Conservation (phyloP, 2,329 filamentous ascomycete genomes). For the Clonostachys sp. region DNA sequence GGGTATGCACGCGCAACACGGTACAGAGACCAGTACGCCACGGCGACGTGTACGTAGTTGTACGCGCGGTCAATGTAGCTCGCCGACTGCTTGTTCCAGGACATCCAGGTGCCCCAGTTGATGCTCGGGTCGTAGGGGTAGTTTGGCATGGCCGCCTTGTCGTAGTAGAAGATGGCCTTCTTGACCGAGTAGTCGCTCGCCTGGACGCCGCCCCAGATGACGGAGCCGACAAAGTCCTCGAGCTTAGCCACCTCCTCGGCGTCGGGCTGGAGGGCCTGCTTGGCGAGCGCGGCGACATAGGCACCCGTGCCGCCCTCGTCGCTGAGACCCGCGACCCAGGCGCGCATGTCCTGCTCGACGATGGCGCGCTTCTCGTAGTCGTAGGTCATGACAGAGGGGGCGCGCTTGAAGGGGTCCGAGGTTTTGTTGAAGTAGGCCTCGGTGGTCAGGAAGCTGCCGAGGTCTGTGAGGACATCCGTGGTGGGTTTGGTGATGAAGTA, state of each 20-base stretch:
- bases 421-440: constrained; percentile 45
- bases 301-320: constrained; percentile 55
- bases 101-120: constrained; percentile 45
- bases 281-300: constrained; percentile 49
- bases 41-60: constrained; percentile 53
- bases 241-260: constrained; percentile 43
- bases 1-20: constrained; percentile 46
- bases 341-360: constrained; percentile 41
- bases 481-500: constrained; percentile 48
- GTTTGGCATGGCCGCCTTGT: constrained; percentile 32
- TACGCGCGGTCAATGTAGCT: constrained; percentile 47
- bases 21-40: constrained; percentile 54
- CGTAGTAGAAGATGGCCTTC: constrained; percentile 54
- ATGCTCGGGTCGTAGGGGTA: constrained; percentile 37
- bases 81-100: constrained; percentile 42
- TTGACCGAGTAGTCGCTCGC: constrained; percentile 39
- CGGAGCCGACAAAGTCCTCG: constrained; percentile 47
- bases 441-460: constrained; percentile 49
- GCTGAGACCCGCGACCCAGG: constrained; percentile 55
- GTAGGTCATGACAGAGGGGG: constrained; percentile 52
- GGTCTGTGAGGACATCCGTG: constrained; percentile 33
- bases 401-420: constrained; percentile 47
- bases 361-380: constrained; percentile 40
- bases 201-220: constrained; percentile 45
- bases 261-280: constrained; percentile 45